Base-by-base conservation (phyloP, 208 protist genomes). In the Acanthamoeba lenticulata region DNA sequence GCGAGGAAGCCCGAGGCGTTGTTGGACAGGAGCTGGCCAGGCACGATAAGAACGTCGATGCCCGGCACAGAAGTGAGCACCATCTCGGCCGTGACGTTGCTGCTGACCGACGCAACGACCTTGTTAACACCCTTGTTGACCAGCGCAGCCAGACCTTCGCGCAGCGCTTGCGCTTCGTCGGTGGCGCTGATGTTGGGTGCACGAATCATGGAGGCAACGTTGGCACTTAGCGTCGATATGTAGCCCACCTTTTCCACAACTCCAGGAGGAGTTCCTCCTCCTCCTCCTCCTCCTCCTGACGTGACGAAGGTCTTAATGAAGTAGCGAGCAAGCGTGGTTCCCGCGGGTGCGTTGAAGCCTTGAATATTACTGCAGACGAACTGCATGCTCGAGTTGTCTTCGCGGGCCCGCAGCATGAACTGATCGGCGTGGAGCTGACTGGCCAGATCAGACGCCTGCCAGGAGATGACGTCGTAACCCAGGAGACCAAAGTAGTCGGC, bases 21-120 rank as follows among this genome's bases (percentile, higher is more conserved):
- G 62, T 72, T 72, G 62, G 62, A 32, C 62, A 32, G 62, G n/a
- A 91, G 60, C 85, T 91, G 49, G 45, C 52, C 60, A 7, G 85
- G 85, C 36, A 91, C 55, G 85, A 91, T 69, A 21, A 91, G 49
- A 7, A 91, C 32, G 85, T 91, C 85, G 27, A 91, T 91, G 52
- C 85, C 85, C 17, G 85, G 85, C 29, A 91, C 85, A 11, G 36
- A 17, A 29, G 32, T 91, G 85, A 91, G 49, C n/a, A 91, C 85
- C 9, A 49, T 17, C 36, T 91, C 52, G 19, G 60, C 55, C 1
- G 52, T 74, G n/a, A 21, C 36, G 44, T 62, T 62, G 49, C 85
- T 34, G 85, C 85, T 91, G 52, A 91, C 60, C 1, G 85, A 7
- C 27, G 60, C 85, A n/a, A 91, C 85, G 49, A 91, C 44, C 85